Evolutionary conservation across 2,329 filamentous ascomycete species (phyloP).

Genomic region (Penicillium sp.): DNA sequence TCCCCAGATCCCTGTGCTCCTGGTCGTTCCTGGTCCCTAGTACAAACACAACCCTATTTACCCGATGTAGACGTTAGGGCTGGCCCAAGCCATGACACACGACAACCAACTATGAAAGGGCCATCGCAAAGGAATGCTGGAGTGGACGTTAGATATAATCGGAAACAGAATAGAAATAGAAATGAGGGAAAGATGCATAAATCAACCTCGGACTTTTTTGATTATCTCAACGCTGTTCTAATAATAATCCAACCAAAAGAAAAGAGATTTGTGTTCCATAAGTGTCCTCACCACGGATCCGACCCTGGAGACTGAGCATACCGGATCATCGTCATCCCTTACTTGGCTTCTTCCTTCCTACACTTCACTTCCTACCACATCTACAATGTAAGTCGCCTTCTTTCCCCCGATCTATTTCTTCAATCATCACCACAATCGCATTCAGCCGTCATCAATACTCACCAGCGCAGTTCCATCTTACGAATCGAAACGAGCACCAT

Average conservation of each 20-base stretch:
- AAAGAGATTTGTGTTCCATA: constrained; percentile 10
- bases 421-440: not conserved
- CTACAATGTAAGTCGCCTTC: constrained; percentile 7
- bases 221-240: not conserved
- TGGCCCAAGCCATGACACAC: constrained; percentile 19
- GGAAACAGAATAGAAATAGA: not conserved
- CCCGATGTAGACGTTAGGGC: constrained; percentile 25
- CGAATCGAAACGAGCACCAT: constrained; percentile 24
- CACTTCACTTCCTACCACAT: constrained; percentile 12
- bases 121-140: constrained; percentile 4
- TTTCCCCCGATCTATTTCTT: not conserved
- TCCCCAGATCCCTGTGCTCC: constrained; percentile 5
- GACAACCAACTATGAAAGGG: constrained; percentile 16
- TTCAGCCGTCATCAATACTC: constrained; percentile 15
- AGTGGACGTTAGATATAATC: not conserved
- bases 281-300: constrained; percentile 7
- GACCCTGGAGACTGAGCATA: constrained; percentile 13
- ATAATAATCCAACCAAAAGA: not conserved
- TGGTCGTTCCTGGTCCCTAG: constrained; percentile 5
- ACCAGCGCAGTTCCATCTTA: constrained; percentile 11
- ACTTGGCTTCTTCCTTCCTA: constrained; percentile 20
- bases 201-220: not conserved
- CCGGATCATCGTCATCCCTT: constrained; percentile 19
- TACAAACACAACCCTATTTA: constrained; percentile 22
- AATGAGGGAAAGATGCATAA: not conserved